These are phyloP conservation scores for Gossypium herbaceum DNA, from an alignment of 345 rosid genomes.

Conservation along the genomic window DNA sequence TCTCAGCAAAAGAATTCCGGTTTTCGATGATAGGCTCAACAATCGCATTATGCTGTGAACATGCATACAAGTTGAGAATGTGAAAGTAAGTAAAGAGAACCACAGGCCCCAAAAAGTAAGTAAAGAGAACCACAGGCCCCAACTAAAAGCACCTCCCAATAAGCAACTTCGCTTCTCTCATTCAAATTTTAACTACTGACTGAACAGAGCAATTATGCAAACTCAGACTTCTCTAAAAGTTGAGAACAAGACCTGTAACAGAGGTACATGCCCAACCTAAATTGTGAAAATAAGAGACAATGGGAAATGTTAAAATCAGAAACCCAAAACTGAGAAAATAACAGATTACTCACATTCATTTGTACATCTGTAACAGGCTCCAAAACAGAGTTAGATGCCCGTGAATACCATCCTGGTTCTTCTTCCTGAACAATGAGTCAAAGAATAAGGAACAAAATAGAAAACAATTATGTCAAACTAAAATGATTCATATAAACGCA, in stretches of 20 bases:
- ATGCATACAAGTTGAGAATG: constrained; percentile 16
- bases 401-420: constrained; percentile 95
- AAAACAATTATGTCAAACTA: not conserved
- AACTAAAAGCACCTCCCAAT: not conserved
- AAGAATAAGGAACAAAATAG: constrained; percentile 1
- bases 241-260: not conserved
- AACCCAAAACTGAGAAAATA: not conserved
- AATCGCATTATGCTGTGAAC: constrained; percentile 52
- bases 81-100: not conserved
- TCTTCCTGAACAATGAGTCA: constrained; percentile 59
- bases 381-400: constrained; percentile 63
- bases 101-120: not conserved
- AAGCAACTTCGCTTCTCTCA: not conserved
- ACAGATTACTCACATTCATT: constrained; percentile 55
- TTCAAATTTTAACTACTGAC: not conserved
- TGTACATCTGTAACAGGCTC: constrained; percentile 72
- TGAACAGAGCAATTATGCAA: not conserved
- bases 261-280: constrained; percentile 1
- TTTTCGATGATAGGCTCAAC: constrained; percentile 52
- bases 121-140: not conserved
- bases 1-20: constrained; percentile 54
- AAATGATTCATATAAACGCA: not conserved
- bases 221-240: not conserved
- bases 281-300: not conserved
- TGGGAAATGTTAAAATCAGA: not conserved